Conservation (phyloP, 495 filamentous ascomycete genomes). For the Penicillium herquei region DNA sequence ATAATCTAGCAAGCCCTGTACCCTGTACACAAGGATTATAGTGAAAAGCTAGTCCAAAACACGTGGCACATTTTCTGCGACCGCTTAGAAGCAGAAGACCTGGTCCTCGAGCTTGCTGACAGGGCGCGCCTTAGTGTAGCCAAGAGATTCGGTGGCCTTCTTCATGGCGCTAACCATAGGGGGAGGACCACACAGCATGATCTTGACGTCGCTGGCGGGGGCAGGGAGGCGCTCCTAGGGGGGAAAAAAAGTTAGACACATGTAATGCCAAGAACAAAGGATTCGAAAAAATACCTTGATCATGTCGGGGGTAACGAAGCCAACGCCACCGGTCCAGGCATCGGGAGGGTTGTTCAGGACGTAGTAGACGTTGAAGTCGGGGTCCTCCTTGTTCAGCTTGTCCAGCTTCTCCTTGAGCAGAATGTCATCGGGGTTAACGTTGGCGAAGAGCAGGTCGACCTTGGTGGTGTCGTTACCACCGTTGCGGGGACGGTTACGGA, state of each 20-base stretch:
- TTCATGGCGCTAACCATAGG: conserved; percentile 98
- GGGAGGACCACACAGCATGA: conserved; percentile 93
- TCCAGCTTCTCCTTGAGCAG: conserved; percentile 89
- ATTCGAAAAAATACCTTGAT: conserved; percentile 61
- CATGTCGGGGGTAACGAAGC: conserved; percentile 94
- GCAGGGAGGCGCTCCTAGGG: conserved; percentile 73
- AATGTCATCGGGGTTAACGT: conserved; percentile 91
- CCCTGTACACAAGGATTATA: background rate
- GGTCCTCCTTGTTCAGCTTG: conserved; percentile 69
- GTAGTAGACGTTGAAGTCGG: conserved; percentile 81
- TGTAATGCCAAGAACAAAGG: background rate
- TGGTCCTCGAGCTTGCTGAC: conserved; percentile 98
- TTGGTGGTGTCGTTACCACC: conserved; percentile 78
- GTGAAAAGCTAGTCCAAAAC: background rate
- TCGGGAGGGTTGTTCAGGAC: conserved; percentile 95
- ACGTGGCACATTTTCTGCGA: background rate
- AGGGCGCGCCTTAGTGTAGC: conserved; percentile 85
- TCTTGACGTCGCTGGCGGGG: conserved; percentile 83
- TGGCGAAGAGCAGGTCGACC: conserved; percentile 93
- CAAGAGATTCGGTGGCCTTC: conserved; percentile 85
- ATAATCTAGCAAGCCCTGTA: background rate
- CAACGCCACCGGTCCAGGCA: conserved; percentile 84
- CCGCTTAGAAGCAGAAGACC: conserved; percentile 89
- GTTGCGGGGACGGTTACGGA: conserved; percentile 68
- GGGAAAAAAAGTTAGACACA: conserved; percentile 5